Percentiles rank a stretch among this genome's conserved stretches.
Evolutionary conservation across 2,329 filamentous ascomycete genomes (phyloP).

Genomic region (Alternaria dauci): DNA sequence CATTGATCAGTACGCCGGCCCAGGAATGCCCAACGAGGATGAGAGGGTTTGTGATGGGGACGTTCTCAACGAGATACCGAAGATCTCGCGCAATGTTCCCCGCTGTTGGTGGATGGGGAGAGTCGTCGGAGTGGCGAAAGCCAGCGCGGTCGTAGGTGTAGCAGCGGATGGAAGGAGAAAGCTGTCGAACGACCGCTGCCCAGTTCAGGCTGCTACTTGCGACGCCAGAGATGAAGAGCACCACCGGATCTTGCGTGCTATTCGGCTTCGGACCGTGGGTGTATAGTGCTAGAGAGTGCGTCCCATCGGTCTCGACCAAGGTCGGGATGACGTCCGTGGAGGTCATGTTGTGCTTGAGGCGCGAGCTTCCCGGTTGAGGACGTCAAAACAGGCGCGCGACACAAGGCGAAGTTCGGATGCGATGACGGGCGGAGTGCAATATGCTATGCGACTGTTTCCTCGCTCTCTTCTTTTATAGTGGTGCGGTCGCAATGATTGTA

Average conservation of each 20-base stretch:
- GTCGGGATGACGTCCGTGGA: not conserved
- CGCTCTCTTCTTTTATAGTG: not conserved
- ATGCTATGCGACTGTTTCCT: too few species aligned
- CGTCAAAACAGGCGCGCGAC: too few species aligned
- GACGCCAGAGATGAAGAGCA: slow-evolving; percentile 21
- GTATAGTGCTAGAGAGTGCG: not conserved
- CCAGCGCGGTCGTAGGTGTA: slow-evolving; percentile 33
- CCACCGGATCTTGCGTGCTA: slow-evolving; percentile 16
- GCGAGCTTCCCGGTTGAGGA: too few species aligned
- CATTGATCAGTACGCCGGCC: slow-evolving; percentile 27
- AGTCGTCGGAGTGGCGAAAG: slow-evolving; percentile 23
- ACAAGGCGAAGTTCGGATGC: not conserved
- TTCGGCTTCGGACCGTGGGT: not conserved
- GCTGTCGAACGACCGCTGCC: slow-evolving; percentile 22
- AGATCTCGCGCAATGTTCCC: slow-evolving; percentile 27
- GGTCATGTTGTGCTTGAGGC: not conserved
- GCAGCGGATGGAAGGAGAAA: slow-evolving; percentile 22
- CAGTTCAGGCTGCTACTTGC: slow-evolving; percentile 21
- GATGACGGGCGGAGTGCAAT: not conserved
- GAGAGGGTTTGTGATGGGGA: slow-evolving; percentile 24
- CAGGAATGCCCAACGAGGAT: slow-evolving; percentile 33
- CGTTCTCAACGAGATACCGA: slow-evolving; percentile 23
- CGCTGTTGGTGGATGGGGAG: slow-evolving; percentile 24
- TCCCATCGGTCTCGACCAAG: not conserved
- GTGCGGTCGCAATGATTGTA: not conserved